phyloP scores from a whole-genome alignment of 306 rosid species.

The Cicer arietinum region DNA sequence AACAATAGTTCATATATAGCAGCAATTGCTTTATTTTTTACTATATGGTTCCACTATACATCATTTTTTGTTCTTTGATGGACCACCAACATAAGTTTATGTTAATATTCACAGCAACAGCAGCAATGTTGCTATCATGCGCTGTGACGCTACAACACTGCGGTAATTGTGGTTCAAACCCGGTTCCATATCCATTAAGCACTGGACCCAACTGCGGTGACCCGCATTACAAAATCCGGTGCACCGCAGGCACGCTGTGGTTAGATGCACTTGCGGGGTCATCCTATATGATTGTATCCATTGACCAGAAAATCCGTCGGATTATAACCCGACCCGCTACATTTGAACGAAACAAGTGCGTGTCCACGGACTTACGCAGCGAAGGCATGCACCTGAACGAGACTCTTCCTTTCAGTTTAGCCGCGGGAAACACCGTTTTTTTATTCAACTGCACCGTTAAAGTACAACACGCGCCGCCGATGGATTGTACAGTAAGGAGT shows the following conservation, averaged over 20 bases:
- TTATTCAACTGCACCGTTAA: conserved; percentile 49
- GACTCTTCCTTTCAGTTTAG: conserved; percentile 44
- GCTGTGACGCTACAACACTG: conserved; percentile 27
- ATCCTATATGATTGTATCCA: conserved; percentile 43
- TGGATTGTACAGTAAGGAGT: conserved; percentile 44
- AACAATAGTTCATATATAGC: conserved; percentile 24
- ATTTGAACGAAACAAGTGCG: conserved; percentile 12
- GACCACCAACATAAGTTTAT: conserved; percentile 27
- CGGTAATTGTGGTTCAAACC: conserved; percentile 44
- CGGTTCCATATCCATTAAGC: conserved; percentile 61
- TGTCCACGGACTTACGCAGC: conserved; percentile 44
- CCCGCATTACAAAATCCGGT: conserved; percentile 50
- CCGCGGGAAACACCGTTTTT: conserved; percentile 46
- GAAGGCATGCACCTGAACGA: conserved; percentile 53
- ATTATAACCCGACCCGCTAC: conserved; percentile 44
- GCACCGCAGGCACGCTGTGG: conserved; percentile 48
- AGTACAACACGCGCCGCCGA: conserved; percentile 1
- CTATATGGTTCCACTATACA: background rate
- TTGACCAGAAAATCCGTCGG: conserved; percentile 35
- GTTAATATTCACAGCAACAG: conserved; percentile 30
- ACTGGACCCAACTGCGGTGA: conserved; percentile 55
- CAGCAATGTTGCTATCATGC: conserved; percentile 32
- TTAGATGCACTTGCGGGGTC: conserved; percentile 50
- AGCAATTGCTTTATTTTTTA: conserved; percentile 19
- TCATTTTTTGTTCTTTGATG: conserved; percentile 36